A percentile compares a stretch with the other conserved stretches of the same genome.
Conservation (phyloP, 805 yeast species). For the Starmera amethionina region DNA sequence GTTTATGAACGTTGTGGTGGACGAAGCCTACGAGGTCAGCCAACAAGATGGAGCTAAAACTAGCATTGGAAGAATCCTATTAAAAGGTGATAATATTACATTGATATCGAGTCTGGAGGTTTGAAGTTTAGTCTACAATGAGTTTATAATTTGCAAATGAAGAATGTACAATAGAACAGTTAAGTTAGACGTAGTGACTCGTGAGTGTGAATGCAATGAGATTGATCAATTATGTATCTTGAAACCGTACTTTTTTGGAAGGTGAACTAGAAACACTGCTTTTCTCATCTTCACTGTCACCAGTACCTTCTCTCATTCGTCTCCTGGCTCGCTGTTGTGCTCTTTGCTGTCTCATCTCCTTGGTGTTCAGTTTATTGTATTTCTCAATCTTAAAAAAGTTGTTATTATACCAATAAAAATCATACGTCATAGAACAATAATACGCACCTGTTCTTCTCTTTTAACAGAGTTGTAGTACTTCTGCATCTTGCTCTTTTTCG, state of each 20-base stretch:
- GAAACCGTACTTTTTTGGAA: not conserved
- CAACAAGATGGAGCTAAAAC: constrained; percentile 39
- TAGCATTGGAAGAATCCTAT: constrained; percentile 60
- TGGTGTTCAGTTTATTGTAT: not conserved
- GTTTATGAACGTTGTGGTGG: constrained; percentile 78
- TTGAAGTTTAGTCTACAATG: not conserved
- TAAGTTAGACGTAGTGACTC: too few species aligned
- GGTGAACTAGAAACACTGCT: not conserved
- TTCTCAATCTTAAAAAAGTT: not conserved
- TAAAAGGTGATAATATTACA: constrained; percentile 93
- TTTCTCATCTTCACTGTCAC: not conserved
- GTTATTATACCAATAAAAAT: not conserved
- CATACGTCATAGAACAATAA: too few species aligned
- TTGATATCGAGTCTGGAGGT: constrained; percentile 36
- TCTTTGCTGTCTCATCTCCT: not conserved
- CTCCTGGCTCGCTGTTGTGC: not conserved
- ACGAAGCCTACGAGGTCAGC: constrained; percentile 54
- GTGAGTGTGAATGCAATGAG: too few species aligned
- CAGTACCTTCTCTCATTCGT: not conserved
- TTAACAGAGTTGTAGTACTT: too few species aligned
- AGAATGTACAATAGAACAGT: too few species aligned
- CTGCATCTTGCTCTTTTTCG: too few species aligned
- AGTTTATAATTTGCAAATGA: too few species aligned
- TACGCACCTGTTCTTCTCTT: too few species aligned
- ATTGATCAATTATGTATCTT: not conserved